A percentile compares a stretch with the other conserved stretches of the same genome.
Evolutionary conservation across 2,329 filamentous ascomycete species (phyloP).

Genomic region (Corniculantispora saksenae): DNA sequence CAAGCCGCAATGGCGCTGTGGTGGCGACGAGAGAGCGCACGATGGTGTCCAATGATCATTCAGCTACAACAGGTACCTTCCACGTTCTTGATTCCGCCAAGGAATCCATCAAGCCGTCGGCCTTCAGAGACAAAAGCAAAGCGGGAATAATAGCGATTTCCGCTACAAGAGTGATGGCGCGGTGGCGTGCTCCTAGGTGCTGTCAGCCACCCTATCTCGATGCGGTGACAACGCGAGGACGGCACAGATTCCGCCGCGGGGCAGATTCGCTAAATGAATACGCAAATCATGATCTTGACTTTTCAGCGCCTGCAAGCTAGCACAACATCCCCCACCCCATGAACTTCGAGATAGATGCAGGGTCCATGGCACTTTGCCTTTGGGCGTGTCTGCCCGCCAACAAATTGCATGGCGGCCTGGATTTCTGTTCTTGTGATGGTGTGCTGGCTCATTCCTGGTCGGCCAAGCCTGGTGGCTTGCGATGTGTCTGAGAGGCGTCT

Average conservation of each 20-base stretch:
- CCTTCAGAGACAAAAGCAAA: neutral
- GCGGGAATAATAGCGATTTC: neutral
- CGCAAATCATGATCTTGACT: neutral
- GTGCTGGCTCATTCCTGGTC: neutral
- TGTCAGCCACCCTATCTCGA: constrained; percentile 6
- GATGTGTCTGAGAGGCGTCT: neutral
- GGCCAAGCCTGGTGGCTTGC: neutral
- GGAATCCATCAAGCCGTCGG: neutral
- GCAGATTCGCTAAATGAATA: neutral
- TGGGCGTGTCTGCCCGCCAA: neutral
- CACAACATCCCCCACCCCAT: neutral
- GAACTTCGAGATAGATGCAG: neutral
- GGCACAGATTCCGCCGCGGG: neutral
- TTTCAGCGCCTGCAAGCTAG: neutral
- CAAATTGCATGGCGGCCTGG: neutral
- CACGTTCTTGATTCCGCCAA: neutral
- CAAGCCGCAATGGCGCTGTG: neutral
- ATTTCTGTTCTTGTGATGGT: constrained; percentile 6
- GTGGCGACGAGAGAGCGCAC: neutral
- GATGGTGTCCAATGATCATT: neutral
- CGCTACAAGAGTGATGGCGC: neutral
- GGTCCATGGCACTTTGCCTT: neutral
- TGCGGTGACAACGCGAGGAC: constrained; percentile 5
- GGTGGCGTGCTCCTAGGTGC: neutral
- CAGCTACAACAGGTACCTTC: neutral